Evolutionary conservation across 768 basidiomycete genomes (phyloP).

Genomic region (Calocera viscosa): DNA sequence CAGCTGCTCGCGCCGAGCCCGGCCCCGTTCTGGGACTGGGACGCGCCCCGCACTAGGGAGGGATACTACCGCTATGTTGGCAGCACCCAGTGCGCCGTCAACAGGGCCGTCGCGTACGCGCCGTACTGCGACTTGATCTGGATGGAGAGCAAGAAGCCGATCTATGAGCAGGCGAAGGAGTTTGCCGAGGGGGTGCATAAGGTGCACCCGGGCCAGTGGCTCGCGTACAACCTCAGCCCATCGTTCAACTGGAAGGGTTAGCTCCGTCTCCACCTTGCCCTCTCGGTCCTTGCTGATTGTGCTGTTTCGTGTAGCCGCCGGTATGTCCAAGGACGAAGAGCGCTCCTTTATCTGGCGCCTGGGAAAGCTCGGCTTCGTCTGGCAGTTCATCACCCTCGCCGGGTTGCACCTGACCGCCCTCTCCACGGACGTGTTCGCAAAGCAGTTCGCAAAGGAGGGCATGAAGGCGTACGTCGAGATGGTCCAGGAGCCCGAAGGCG

Average conservation of each 20-base stretch:
- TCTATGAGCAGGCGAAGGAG: conserved; percentile 79
- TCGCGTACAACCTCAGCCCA: conserved; percentile 90
- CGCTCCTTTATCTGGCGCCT: conserved; percentile 81
- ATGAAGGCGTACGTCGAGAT: conserved; percentile 99
- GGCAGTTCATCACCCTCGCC: conserved; percentile 98
- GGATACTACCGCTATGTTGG: conserved; percentile 97
- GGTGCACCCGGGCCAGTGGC: conserved; percentile 78
- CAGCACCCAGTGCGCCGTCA: conserved; percentile 86
- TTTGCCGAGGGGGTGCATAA: conserved; percentile 81
- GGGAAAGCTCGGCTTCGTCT: conserved; percentile 90
- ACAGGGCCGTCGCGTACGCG: conserved; percentile 83
- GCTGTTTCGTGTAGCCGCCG: conserved; percentile 47
- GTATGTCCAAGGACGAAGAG: conserved; percentile 75
- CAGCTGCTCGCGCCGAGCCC: conserved; percentile 39
- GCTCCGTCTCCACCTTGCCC: too few species aligned
- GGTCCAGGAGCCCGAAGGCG: conserved; percentile 82
- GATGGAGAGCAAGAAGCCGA: conserved; percentile 97
- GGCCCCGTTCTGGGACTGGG: conserved; percentile 90
- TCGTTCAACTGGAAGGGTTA: conserved; percentile 73
- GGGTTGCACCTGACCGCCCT: conserved; percentile 96
- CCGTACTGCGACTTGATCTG: conserved; percentile 86
- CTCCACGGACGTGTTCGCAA: conserved; percentile 86
- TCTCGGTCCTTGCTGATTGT: background rate
- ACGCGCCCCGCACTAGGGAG: conserved; percentile 83
- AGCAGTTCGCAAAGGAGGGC: conserved; percentile 78